Percentiles rank a stretch among this genome's conserved stretches.
Evolutionary conservation across 257 asterid genomes (phyloP).

Genomic region (Craterostigma plantagineum): DNA sequence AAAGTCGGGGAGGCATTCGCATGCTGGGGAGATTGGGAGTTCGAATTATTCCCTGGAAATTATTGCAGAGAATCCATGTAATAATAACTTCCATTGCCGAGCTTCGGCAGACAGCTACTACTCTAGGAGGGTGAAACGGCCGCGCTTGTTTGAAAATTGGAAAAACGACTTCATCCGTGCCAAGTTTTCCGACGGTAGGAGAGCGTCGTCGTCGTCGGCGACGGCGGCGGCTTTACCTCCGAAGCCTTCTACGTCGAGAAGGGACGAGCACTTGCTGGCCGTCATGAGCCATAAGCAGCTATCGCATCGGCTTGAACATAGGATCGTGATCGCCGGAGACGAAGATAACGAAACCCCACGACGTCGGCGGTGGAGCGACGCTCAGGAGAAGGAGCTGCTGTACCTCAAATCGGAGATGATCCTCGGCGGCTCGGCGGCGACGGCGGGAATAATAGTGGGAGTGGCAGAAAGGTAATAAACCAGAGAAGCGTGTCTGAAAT

Average conservation of each 20-base stretch:
- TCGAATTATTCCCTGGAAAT: conserved; percentile 18
- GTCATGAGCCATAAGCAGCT: no score
- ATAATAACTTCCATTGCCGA: conserved; percentile 10
- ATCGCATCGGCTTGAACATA: conserved; percentile 40
- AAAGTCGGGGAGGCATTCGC: conserved; percentile 36
- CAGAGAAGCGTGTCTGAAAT: conserved; percentile 59
- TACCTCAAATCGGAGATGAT: conserved; percentile 19
- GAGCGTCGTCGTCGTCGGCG: no score
- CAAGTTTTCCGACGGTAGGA: no score
- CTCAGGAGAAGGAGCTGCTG: conserved; percentile 23
- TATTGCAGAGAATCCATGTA: conserved; percentile 19
- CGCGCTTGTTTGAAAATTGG: not conserved
- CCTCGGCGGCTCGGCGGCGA: conserved; percentile 3
- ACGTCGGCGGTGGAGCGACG: conserved; percentile 38
- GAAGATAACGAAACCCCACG: conserved; percentile 6
- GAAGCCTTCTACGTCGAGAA: no score
- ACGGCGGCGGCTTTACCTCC: no score
- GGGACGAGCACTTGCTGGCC: no score
- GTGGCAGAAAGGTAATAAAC: conserved; percentile 25
- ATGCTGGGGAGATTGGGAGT: conserved; percentile 26
- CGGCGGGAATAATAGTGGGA: not conserved
- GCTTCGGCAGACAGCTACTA: conserved; percentile 20
- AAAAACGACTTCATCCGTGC: conserved; percentile 5
- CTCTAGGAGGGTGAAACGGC: conserved; percentile 7
- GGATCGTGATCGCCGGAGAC: conserved; percentile 32